Evolutionary conservation across 2,329 filamentous ascomycete genomes (phyloP), one percentile per base, ranked within the genome.

Genomic region (Hymenoscyphus linearis): DNA sequence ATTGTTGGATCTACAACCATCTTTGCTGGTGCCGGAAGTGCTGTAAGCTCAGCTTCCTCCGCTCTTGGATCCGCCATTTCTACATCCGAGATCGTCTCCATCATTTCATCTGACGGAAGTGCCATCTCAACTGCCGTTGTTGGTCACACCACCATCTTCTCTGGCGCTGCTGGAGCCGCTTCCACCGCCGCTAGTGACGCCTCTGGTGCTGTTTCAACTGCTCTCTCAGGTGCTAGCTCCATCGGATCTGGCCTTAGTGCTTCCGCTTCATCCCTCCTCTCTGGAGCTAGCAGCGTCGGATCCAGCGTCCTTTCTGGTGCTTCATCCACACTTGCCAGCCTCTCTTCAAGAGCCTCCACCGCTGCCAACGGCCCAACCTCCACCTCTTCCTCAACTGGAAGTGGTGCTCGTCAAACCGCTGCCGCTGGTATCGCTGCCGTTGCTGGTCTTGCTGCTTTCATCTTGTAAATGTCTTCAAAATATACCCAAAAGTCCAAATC

Each of bases 361-460:
- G 66, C 61, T 59, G 54, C 61, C 3, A 50, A 52, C 22, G 50
- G 52, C 52, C 36, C 61, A n/a, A 57, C 62, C 9, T 64, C 68
- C 5, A 56, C 66, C 40, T 52, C 60, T 4, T 68, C 67, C 2
- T 53, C 54, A 2, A 67, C 44, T 35, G 66, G n/a, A n/a, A n/a
- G 58, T 56, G 69, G 56, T 60, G 66, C 69, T 18, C 64, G 63
- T 25, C 66, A 68, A 64, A 71, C 69, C 37, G 70, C 66, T 10
- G 64, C 68, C 18, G 64, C 66, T 18, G 69, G 69, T 52, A 60
- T 73, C 34, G 62, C 69, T 35, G 71, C 64, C 26, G 69, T 66
- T 52, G 70, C 65, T 47, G 71, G 71, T 66, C 53, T 73, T 36
- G 71, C 69, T 18, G 71, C 67, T 59, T 40, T 72, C 57, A 59